phyloP scores from a whole-genome alignment of 2,329 filamentous ascomycete genomes.

The Mycocentrospora acerina region DNA sequence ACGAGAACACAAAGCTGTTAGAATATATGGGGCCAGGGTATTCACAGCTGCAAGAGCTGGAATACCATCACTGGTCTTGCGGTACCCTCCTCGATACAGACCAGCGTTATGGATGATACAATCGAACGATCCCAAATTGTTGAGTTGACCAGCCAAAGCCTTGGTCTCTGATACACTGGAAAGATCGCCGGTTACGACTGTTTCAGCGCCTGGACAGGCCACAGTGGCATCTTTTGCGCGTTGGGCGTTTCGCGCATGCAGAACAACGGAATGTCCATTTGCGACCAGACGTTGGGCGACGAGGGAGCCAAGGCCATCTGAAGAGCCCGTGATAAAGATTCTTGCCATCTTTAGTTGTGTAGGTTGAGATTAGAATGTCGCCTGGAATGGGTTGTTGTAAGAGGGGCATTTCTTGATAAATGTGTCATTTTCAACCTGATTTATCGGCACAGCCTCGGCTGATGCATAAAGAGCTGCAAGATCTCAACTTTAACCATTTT shows the following conservation, averaged over 20 bases:
- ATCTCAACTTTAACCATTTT: no score
- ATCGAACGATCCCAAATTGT: constrained; percentile 55
- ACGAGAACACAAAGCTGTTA: constrained; percentile 53
- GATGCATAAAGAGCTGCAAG: no score
- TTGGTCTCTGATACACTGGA: constrained; percentile 54
- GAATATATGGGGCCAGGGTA: constrained; percentile 59
- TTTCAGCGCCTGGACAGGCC: constrained; percentile 54
- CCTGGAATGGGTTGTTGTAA: no score
- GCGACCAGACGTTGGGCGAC: constrained; percentile 54
- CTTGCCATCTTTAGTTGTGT: constrained; percentile 43
- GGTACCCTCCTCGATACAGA: constrained; percentile 47
- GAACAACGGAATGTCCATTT: constrained; percentile 56
- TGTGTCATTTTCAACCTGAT: no score
- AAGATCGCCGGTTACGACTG: constrained; percentile 57
- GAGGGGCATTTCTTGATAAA: no score
- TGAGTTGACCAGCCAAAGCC: constrained; percentile 53
- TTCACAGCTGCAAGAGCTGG: constrained; percentile 58
- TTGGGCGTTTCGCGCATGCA: constrained; percentile 59
- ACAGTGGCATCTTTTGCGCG: constrained; percentile 53
- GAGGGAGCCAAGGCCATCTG: constrained; percentile 57
- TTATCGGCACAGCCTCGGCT: no score
- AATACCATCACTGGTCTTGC: constrained; percentile 50
- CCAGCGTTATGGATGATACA: constrained; percentile 62
- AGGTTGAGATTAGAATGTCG: no score
- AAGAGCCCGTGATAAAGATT: constrained; percentile 59